Conservation (phyloP, 148 eudicot genomes). For the Salicornia ramosissima region DNA sequence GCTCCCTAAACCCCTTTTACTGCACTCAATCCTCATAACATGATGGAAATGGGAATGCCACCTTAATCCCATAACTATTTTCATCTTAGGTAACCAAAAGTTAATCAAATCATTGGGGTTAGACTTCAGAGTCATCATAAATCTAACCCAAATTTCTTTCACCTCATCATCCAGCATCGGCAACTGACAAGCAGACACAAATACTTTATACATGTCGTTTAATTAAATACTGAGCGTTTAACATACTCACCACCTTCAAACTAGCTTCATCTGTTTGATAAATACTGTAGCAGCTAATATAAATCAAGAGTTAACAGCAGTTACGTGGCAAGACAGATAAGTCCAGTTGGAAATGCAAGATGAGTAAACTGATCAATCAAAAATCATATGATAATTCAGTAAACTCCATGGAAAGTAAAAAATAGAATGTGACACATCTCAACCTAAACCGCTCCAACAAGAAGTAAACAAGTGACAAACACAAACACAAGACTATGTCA, state of each 20-base stretch:
- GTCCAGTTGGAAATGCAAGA: constrained; percentile 90
- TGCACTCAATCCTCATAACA: no score
- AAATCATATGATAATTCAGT: constrained; percentile 52
- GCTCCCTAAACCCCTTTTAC: no score
- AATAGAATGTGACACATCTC: constrained; percentile 82
- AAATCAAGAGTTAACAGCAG: not conserved
- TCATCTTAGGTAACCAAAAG: no score
- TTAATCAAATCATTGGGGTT: no score
- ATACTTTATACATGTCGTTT: no score
- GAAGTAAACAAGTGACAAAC: not conserved
- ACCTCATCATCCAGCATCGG: no score
- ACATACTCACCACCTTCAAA: not conserved
- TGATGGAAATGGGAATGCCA: no score
- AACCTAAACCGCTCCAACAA: constrained; percentile 33
- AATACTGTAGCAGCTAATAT: not conserved
- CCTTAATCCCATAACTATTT: no score
- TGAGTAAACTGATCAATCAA: constrained; percentile 88
- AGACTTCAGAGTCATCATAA: not conserved
- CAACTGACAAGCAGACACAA: not conserved
- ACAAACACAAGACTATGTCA: no score
- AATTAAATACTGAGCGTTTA: not conserved
- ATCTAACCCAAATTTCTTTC: not conserved
- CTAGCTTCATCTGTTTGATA: not conserved
- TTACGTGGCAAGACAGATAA: constrained; percentile 86
- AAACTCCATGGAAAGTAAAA: constrained; percentile 46